A percentile compares a stretch with the other conserved stretches of the same genome.
Evolutionary conservation across 1,139 yeast genomes (phyloP).

Genomic region (Arxiozyma telluris): DNA sequence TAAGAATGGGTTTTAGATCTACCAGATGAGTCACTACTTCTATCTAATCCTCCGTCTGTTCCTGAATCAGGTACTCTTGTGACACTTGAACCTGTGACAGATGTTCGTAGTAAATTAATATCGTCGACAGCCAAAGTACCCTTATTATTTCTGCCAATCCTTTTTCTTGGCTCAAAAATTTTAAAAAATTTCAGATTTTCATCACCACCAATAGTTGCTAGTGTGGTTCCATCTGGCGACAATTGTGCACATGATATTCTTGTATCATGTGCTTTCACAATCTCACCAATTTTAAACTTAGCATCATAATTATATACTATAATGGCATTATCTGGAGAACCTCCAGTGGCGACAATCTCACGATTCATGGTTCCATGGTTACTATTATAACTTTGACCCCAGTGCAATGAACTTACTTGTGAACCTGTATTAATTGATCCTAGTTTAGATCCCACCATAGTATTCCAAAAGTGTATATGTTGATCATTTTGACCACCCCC

Average conservation of each 20-base stretch:
- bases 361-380: slow-evolving; percentile 47
- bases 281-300: slow-evolving; percentile 80
- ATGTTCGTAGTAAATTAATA: slow-evolving; percentile 5
- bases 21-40: slow-evolving; percentile 1
- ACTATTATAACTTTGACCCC: slow-evolving; percentile 54
- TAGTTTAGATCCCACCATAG: slow-evolving; percentile 79
- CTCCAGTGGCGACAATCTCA: slow-evolving; percentile 92
- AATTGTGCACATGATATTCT: slow-evolving; percentile 76
- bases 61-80: slow-evolving; percentile 3
- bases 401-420: slow-evolving; percentile 83
- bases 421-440: slow-evolving; percentile 88
- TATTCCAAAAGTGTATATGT: slow-evolving; percentile 90
- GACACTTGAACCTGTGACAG: slow-evolving; percentile 9
- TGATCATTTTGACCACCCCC: slow-evolving; percentile 96
- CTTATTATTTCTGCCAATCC: slow-evolving; percentile 15
- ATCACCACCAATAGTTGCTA: slow-evolving; percentile 95
- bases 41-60: neutral
- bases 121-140: slow-evolving; percentile 10
- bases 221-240: slow-evolving; percentile 81
- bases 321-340: slow-evolving; percentile 81
- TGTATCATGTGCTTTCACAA: slow-evolving; percentile 79
- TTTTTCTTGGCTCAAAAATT: slow-evolving; percentile 51
- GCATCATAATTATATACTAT: slow-evolving; percentile 82
- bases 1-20: slow-evolving; percentile 1
- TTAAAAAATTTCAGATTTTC: slow-evolving; percentile 96